phyloP scores from a whole-genome alignment of 768 basidiomycete species.

The Cyclocybe cylindracea region DNA sequence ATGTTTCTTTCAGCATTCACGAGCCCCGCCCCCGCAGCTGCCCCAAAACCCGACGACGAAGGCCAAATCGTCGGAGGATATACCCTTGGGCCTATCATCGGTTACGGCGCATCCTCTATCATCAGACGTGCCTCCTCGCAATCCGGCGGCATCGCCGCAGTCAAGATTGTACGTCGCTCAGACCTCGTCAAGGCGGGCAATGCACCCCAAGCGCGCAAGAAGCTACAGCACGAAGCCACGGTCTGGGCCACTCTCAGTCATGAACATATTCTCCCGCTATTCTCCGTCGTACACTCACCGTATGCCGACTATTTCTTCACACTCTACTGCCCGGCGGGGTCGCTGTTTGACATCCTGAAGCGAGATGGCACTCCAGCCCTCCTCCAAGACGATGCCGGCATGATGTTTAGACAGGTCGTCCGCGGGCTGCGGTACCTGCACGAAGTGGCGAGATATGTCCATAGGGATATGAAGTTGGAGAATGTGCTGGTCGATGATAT shows the following conservation, averaged over 20 bases:
- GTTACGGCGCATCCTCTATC: conserved; percentile 79
- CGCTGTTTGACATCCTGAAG: conserved; percentile 80
- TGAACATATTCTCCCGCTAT: conserved; percentile 86
- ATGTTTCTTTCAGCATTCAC: conserved; percentile 72
- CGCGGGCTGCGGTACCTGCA: conserved; percentile 84
- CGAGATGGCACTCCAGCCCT: conserved; percentile 68
- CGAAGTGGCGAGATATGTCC: conserved; percentile 72
- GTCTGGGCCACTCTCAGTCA: conserved; percentile 80
- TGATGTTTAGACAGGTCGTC: conserved; percentile 86
- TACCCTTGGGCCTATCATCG: conserved; percentile 73
- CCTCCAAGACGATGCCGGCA: conserved; percentile 76
- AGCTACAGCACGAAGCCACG: conserved; percentile 67
- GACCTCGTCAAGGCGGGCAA: conserved; percentile 56
- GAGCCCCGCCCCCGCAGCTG: conserved; percentile 29
- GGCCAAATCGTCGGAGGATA: conserved; percentile 72
- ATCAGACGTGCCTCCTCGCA: conserved; percentile 68
- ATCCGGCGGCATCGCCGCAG: conserved; percentile 71
- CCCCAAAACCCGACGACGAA: conserved; percentile 58
- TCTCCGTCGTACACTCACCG: conserved; percentile 56
- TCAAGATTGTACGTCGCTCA: conserved; percentile 76
- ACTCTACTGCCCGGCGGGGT: conserved; percentile 81
- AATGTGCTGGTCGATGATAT: conserved; percentile 92
- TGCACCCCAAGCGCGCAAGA: conserved; percentile 47
- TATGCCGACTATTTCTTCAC: conserved; percentile 82
- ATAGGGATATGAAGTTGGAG: conserved; percentile 96